A percentile compares a stretch with the other conserved stretches of the same genome.
Conservation (phyloP, 805 yeast genomes). For the Saccharomyces kudriavzevii region DNA sequence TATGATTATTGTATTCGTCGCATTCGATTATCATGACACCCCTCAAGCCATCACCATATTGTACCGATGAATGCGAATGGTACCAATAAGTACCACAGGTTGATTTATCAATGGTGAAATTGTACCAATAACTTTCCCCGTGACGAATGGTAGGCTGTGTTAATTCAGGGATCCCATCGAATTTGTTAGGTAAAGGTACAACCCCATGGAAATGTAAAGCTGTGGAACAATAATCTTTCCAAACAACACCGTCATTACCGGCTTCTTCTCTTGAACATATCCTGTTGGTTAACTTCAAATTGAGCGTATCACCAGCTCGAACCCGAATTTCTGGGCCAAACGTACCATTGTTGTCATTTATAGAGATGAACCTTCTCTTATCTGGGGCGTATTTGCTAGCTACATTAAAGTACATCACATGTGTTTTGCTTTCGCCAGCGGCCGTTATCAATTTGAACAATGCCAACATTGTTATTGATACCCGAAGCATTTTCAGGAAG, state of each 20-base stretch:
- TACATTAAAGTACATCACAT: conserved; percentile 10
- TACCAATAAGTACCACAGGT: conserved; percentile 51
- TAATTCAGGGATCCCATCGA: conserved; percentile 36
- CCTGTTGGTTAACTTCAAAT: conserved; percentile 13
- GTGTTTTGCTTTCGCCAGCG: not conserved
- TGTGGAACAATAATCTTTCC: conserved; percentile 23
- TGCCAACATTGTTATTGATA: not conserved
- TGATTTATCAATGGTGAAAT: conserved; percentile 35
- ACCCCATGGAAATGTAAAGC: conserved; percentile 50
- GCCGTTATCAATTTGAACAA: not conserved
- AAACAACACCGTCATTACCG: conserved; percentile 10
- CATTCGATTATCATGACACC: conserved; percentile 52
- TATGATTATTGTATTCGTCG: conserved; percentile 30
- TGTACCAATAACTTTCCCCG: conserved; percentile 47
- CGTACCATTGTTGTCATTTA: conserved; percentile 14
- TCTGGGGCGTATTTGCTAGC: conserved; percentile 5
- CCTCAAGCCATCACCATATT: conserved; percentile 43
- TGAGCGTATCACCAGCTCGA: conserved; percentile 17
- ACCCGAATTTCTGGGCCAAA: conserved; percentile 23
- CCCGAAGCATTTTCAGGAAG: not conserved
- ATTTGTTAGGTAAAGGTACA: conserved; percentile 37
- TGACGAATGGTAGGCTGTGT: conserved; percentile 69
- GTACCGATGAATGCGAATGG: conserved; percentile 46
- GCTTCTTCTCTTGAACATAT: conserved; percentile 22
- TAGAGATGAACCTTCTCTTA: conserved; percentile 17